Base-by-base conservation (phyloP, 208 protist genomes). In the Leptomonas seymouri region DNA sequence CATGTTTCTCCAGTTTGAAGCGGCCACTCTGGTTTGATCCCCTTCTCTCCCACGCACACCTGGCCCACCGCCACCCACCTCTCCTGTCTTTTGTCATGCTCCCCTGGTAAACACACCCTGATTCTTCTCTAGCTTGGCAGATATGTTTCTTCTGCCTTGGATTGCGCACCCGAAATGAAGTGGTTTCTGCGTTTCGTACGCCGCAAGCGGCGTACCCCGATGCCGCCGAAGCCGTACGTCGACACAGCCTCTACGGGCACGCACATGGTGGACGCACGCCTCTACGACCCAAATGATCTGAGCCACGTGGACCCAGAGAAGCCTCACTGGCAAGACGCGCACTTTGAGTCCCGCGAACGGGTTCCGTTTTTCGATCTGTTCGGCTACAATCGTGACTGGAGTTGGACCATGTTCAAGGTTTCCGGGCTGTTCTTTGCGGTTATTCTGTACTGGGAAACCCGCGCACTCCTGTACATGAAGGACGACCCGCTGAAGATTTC, bases 301-400 rank as follows among this genome's bases (percentile, higher is more conserved):
- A 81, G 80, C 28, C 68, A 94, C 56, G 84, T 97, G 39, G 89
- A 94, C 46, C 87, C 91, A 0, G 89, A 97, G 56, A 94, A 91
- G 62, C 91, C 89, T 20, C 91, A 97, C 77, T 97, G 91, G 89
- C 86, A 92, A 49, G 91, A 94, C 55, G 75, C 82, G 2, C 76
- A 84, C 18, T 97, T 92, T 64, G 89, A 94, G n/a, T 86, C 85
- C 4, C 82, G 91, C 23, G 80, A 92, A 42, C 71, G 50, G 41
- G 78, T 93, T 2, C 91, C 87, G 0, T 94, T 97, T 64, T 93
- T 97, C 74, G 91, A 97, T 53, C 48, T 94, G 48, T 97, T 91
- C 51, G 91, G 91, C 11, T 97, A 80, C 69, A 97, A 97, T 66
- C 75, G 89, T 1, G 83, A 97, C 81, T 97, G 91, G 89, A 94